phyloP scores from a whole-genome alignment of 768 basidiomycete genomes.

The Baorangia bicolor region DNA sequence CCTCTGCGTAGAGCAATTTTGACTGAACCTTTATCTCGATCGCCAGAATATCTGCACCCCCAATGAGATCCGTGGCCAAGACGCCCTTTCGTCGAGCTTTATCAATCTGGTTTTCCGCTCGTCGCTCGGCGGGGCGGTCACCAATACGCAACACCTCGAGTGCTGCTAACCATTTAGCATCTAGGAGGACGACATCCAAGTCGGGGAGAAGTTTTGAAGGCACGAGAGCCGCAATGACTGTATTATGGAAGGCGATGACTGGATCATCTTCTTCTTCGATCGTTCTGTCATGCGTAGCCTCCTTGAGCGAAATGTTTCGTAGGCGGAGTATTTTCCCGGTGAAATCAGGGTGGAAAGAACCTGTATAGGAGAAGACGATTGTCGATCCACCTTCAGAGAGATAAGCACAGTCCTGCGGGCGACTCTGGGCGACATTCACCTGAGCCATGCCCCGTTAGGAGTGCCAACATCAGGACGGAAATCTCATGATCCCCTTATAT shows the following conservation, averaged over 20 bases:
- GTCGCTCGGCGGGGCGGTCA: slow-evolving; percentile 57
- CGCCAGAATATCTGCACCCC: slow-evolving; percentile 54
- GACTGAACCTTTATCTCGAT: slow-evolving; percentile 86
- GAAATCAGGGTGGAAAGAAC: slow-evolving; percentile 50
- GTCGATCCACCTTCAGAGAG: slow-evolving; percentile 92
- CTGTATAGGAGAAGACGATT: slow-evolving; percentile 81
- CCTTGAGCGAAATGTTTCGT: slow-evolving; percentile 49
- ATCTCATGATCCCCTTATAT: no score
- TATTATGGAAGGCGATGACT: slow-evolving; percentile 55
- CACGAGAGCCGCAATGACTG: slow-evolving; percentile 65
- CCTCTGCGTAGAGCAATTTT: background rate
- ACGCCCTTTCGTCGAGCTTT: slow-evolving; percentile 52
- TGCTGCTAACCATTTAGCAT: slow-evolving; percentile 56
- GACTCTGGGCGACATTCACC: slow-evolving; percentile 25
- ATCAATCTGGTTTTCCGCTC: slow-evolving; percentile 59
- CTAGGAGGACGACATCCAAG: slow-evolving; percentile 47
- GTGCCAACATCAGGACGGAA: no score
- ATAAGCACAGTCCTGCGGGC: slow-evolving; percentile 72
- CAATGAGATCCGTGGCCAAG: slow-evolving; percentile 79
- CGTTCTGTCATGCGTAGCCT: slow-evolving; percentile 9
- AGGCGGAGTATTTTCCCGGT: slow-evolving; percentile 73
- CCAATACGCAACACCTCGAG: slow-evolving; percentile 48
- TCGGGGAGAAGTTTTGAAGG: slow-evolving; percentile 58
- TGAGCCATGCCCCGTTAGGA: slow-evolving; percentile 12
- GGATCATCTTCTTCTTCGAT: slow-evolving; percentile 41